Evolutionary conservation across 106 monocot genomes (phyloP), one percentile per base, ranked within the genome.

Genomic region (Dendrobium officinale): DNA sequence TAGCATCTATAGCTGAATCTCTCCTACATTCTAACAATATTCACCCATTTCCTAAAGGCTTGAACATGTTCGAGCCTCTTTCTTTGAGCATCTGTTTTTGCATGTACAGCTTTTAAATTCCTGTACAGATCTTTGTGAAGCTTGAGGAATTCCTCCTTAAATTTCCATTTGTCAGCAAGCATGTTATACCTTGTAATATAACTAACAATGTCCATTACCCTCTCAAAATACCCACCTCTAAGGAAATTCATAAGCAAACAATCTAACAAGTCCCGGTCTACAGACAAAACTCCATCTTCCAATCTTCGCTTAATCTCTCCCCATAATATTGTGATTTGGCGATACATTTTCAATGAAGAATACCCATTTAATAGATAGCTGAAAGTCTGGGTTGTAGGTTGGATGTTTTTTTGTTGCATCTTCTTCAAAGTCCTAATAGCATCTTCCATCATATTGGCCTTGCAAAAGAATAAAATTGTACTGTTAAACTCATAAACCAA

Each of bases 371-470:
- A 77, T 29, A 95, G 77, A 84, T 91, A 78, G 72, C 83, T 81
- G 77, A 93, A 99, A 9, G 93, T 95, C 22, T 88, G 85, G 5
- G 74, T 40, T 59, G 84, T 95, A 41, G 90, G 89, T 44, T 81
- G 81, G 15, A 99, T 77, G 83, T 88, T 88, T 59, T 27, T 89
- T 82, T 87, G 67, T 67, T 86, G 81, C 95, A 99, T 93, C 31
- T 67, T 86, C 82, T 88, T 91, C 56, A 84, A 87, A 66, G 98
- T 93, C 61, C 41, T 88, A 80, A 91, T 70, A 67, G 95, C 92
- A 90, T 95, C 99, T 67, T 95, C 93, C 83, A 95, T 90, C 92
- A 99, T 95, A 67, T 90, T 91, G 19, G 91, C 89, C 83, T 86
- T 87, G 85, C 89, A 99, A 81, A 95, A 95, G 83, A 99, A 95